phyloP scores from a whole-genome alignment of 2,329 filamentous ascomycete genomes.

The Xylariaceae sp. region DNA sequence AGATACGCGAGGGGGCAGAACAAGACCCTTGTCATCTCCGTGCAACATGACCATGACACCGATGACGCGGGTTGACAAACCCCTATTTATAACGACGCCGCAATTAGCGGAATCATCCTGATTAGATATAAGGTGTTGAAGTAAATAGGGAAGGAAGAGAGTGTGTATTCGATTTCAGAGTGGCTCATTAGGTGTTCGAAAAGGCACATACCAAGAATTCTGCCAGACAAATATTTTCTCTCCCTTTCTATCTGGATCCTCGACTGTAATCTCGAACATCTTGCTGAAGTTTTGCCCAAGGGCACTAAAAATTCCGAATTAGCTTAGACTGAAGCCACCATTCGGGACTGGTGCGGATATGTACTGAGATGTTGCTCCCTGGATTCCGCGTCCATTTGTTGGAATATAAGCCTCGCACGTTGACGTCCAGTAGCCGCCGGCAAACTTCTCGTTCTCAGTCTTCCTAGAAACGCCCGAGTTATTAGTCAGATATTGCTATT shows the following conservation, averaged over 20 bases:
- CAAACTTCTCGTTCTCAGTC: conserved; percentile 98
- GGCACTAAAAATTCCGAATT: conserved; percentile 27
- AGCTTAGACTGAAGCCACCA: neutral
- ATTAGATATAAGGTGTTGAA: neutral
- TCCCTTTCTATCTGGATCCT: conserved; percentile 83
- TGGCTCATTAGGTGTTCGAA: no score
- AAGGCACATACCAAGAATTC: conserved; percentile 72
- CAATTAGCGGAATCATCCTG: neutral
- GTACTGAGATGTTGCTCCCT: conserved; percentile 90
- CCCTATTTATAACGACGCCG: conserved; percentile 46
- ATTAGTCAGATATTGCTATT: neutral
- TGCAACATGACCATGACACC: conserved; percentile 99
- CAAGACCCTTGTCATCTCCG: conserved; percentile 91
- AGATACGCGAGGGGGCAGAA: conserved; percentile 87
- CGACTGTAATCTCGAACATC: conserved; percentile 98
- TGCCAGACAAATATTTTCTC: conserved; percentile 90
- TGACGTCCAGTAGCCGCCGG: conserved; percentile 93
- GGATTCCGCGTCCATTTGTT: conserved; percentile 92
- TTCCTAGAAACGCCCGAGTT: conserved; percentile 51
- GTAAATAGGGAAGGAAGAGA: neutral
- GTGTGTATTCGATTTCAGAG: neutral
- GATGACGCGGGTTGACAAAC: conserved; percentile 93
- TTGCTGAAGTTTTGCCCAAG: conserved; percentile 98
- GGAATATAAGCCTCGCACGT: conserved; percentile 98
- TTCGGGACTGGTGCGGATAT: conserved; percentile 32